Percentiles rank a stretch among this genome's conserved stretches.
phyloP scores from a whole-genome alignment of 1,139 yeast genomes.

The Martiniozyma asiatica region DNA sequence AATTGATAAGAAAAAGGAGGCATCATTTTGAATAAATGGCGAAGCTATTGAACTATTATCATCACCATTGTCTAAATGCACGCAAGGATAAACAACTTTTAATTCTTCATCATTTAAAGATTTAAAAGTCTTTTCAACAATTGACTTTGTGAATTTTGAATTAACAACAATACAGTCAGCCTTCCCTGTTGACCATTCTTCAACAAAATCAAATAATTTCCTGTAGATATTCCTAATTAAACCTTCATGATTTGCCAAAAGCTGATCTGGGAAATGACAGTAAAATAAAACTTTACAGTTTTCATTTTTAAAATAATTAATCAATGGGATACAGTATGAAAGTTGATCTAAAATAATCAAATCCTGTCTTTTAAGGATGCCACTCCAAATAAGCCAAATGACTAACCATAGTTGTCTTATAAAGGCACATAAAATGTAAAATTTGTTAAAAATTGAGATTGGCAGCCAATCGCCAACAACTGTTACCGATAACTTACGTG shows the following conservation, averaged over 20 bases:
- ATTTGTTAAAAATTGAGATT: conserved; percentile 47
- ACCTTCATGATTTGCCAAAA: conserved; percentile 51
- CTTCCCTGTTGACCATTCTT: conserved; percentile 65
- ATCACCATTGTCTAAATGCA: conserved; percentile 28
- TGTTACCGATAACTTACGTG: conserved; percentile 45
- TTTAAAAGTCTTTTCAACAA: conserved; percentile 56
- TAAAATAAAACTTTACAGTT: conserved; percentile 55
- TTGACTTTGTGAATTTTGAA: conserved; percentile 65
- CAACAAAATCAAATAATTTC: conserved; percentile 68
- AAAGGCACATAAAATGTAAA: conserved; percentile 75
- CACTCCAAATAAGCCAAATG: conserved; percentile 34
- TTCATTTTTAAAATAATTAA: conserved; percentile 35
- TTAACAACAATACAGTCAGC: conserved; percentile 81
- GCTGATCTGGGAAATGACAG: conserved; percentile 93
- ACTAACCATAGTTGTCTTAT: conserved; percentile 67
- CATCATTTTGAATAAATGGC: conserved; percentile 26
- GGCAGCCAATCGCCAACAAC: conserved; percentile 84
- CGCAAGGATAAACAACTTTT: conserved; percentile 83
- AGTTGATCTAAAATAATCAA: conserved; percentile 79
- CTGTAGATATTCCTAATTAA: conserved; percentile 55
- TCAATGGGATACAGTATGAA: conserved; percentile 70
- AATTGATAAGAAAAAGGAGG: conserved; percentile 58
- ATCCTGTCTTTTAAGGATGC: conserved; percentile 44
- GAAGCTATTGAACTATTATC: conserved; percentile 10
- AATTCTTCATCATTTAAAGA: conserved; percentile 30